Conservation (phyloP, 106 monocot genomes). For the Xerophyta viscosa region DNA sequence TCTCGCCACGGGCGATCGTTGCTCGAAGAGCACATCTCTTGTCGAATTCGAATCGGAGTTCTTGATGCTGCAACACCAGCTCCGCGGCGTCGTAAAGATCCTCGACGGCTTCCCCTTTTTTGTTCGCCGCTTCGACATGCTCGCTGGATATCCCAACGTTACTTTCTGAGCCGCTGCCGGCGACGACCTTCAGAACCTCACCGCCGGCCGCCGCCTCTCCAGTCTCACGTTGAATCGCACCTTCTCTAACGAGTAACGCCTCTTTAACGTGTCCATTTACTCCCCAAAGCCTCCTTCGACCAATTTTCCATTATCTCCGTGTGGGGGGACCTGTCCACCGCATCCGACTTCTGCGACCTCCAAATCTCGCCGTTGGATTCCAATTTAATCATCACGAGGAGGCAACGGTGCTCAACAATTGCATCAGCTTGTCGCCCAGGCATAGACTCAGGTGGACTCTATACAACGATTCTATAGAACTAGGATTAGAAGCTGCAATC, state of each 20-base stretch:
- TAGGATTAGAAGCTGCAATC: slow-evolving; percentile 69
- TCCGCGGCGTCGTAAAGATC: slow-evolving; percentile 54
- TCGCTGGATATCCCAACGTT: slow-evolving; percentile 48
- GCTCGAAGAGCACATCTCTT: slow-evolving; percentile 25
- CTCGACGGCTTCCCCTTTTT: slow-evolving; percentile 67
- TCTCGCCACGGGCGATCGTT: slow-evolving; percentile 9
- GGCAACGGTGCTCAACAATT: slow-evolving; percentile 81
- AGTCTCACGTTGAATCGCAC: slow-evolving; percentile 34
- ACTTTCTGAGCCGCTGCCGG: slow-evolving; percentile 68
- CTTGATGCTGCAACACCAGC: slow-evolving; percentile 82
- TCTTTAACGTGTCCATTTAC: slow-evolving; percentile 29
- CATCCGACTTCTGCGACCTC: slow-evolving; percentile 74
- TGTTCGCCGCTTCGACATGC: slow-evolving; percentile 75
- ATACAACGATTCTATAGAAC: slow-evolving; percentile 34
- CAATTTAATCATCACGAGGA: slow-evolving; percentile 1
- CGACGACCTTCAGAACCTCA: slow-evolving; percentile 40
- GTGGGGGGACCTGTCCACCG: slow-evolving; percentile 56
- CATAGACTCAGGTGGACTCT: slow-evolving; percentile 75
- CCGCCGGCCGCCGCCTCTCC: slow-evolving; percentile 43
- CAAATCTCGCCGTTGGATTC: not conserved
- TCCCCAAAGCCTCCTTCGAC: slow-evolving; percentile 39
- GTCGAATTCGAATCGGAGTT: slow-evolving; percentile 54
- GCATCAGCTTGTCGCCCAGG: slow-evolving; percentile 31
- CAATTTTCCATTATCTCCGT: slow-evolving; percentile 53
- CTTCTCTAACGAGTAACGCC: slow-evolving; percentile 46